Base-by-base conservation (phyloP, 805 yeast genomes). In the Kregervanrija delftensis region DNA sequence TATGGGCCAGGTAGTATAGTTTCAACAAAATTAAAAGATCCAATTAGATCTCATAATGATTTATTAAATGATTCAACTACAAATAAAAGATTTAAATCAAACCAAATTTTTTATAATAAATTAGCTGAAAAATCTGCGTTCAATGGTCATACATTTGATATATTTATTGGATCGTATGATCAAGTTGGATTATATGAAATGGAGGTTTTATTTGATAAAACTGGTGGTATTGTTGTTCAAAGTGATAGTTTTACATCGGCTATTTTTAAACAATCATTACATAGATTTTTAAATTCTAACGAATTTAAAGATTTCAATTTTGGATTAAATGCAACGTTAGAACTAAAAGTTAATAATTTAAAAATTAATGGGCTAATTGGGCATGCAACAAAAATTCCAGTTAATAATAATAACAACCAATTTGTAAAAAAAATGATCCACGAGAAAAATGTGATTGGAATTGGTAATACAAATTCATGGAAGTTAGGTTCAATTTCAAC, bases 151-250 rank as follows among this genome's bases (percentile, higher is more conserved):
- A 66, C 79, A 5, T 66, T 80, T 39, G 76, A 79, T 53, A 58
- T 80, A 15, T 79, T 80, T 50, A 72, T 79, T 46, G 87, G 87
- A 12, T 72, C 82, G 11, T 81, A 81, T 57, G 87, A 81, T 59
- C 88, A 81, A 59, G 71, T 79, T 37, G 88, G 88, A 0, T 64
- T 81, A 31, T 74, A 65, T 49, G 88, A 81, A 57, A 82, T 81
- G 87, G 81, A 77, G 47, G 66, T 71, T 12, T 60, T 81, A 10
- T 66, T 77, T 41, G 69, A 72, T 53, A 68, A 68, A 46, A 79
- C 86, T 10, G 87, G 87, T 28, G 88, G 88, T 41, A 65, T 67
- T 3, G 71, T 79, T 22, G 77, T 81, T 3, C 72, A 80, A 66
- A 69, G 81, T 45, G 88, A 81, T 63, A 75, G 82, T 3, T 81